Base-by-base conservation (phyloP, 208 protist genomes). In the Borovskyia barvae region DNA sequence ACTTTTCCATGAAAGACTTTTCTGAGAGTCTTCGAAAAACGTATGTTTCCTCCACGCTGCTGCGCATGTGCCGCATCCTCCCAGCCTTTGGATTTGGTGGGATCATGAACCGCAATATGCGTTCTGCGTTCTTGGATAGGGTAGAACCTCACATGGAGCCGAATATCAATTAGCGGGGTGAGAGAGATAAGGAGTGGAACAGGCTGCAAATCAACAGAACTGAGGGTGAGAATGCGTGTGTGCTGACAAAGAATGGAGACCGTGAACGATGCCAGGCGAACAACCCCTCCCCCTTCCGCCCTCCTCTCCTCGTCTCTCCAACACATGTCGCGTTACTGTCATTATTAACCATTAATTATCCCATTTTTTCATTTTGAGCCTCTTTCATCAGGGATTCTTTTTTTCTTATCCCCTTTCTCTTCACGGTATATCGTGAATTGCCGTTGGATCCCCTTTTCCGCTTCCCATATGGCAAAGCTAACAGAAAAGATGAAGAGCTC, bases 101-200 rank as follows among this genome's bases (percentile, higher is more conserved):
- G n/a, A 94, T 94, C 49, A 75, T 90, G 59, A 94, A 94, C 58
- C 82, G 84, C 29, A 54, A 88, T 46, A 55, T 94, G 65, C 81
- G 87, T 30, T 84, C 67, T n/a, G 51, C 66, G 9, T 49, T 90
- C 35, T 73, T 91, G 32, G 87, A 93, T 47, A 76, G 65, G 28
- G 87, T 75, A 6, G 85, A 92, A 42, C 77, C 76, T 0, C 20
- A 50, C 9, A 9, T 22, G 30, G 32, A 53, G 42, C 41, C 45
- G 41, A 32, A n/a, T 29, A 54, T 73, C 22, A 42, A 40, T n/a
- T n/a, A n/a, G n/a, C n/a, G n/a, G n/a, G n/a, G n/a, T n/a, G n/a
- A n/a, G n/a, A n/a, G n/a, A n/a, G n/a, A n/a, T n/a, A n/a, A n/a
- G n/a, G n/a, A n/a, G n/a, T n/a, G n/a, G n/a, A n/a, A n/a, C n/a